Percentiles rank a stretch among this genome's conserved stretches.
These are phyloP conservation scores for Nannochloropsis oceanica DNA, from an alignment of 108 stramenopile genomes.

Conservation along the genomic window DNA sequence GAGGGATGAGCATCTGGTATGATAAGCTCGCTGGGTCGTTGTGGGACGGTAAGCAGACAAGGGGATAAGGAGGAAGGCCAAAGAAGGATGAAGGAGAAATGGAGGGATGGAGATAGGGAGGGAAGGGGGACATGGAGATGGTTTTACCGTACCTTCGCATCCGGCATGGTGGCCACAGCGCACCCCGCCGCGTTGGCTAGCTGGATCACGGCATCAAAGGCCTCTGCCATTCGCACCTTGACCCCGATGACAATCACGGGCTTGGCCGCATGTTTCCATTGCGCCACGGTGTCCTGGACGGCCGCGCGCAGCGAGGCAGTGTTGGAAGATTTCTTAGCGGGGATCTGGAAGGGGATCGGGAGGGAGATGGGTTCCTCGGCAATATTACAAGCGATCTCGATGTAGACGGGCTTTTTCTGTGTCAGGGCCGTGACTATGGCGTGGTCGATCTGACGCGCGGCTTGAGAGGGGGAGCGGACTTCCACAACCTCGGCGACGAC, in stretches of 20 bases:
- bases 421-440: background rate
- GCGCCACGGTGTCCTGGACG: background rate
- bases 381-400: slow-evolving; percentile 1
- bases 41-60: too few species aligned
- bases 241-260: background rate
- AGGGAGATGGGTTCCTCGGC: background rate
- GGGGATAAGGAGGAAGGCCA: too few species aligned
- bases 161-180: slow-evolving; percentile 3
- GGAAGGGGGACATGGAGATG: too few species aligned
- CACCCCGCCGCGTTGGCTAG: background rate
- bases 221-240: background rate
- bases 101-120: too few species aligned
- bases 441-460: background rate
- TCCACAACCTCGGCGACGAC: background rate
- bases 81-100: too few species aligned
- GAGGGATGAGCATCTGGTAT: too few species aligned
- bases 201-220: background rate
- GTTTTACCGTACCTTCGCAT: background rate
- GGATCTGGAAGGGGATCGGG: background rate
- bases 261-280: background rate
- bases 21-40: too few species aligned
- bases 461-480: background rate
- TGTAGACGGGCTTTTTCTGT: slow-evolving; percentile 1
- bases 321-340: background rate
- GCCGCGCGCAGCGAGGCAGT: background rate